A percentile compares a stretch with the other conserved stretches of the same genome.
These are phyloP conservation scores for Globisporangium solare DNA, from an alignment of 352 stramenopile species.

Conservation along the genomic window DNA sequence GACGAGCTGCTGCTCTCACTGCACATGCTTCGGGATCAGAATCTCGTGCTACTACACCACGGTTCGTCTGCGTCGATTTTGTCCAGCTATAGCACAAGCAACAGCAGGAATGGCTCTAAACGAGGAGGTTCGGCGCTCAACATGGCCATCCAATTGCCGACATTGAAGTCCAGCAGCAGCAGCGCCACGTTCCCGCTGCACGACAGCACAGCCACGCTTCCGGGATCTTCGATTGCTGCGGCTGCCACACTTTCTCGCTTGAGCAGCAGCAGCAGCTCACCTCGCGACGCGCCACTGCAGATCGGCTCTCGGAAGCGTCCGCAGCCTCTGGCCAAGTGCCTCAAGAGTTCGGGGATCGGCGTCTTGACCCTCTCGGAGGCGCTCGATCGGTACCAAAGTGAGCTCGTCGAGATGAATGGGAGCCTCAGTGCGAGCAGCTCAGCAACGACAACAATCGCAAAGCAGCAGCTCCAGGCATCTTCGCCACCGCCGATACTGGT, in stretches of 20 bases:
- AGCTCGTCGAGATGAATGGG: neutral
- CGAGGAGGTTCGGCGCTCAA: neutral
- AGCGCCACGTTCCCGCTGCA: neutral
- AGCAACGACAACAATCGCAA: conserved; percentile 1
- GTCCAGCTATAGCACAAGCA: neutral
- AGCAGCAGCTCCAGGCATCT: neutral
- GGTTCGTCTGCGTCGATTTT: neutral
- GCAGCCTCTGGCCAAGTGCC: conserved; percentile 2
- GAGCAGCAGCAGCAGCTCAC: too few relatives aligned
- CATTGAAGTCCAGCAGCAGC: conserved; percentile 6
- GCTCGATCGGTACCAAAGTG: conserved; percentile 6
- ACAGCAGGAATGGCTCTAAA: neutral
- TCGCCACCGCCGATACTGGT: conserved; percentile 2
- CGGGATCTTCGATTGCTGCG: too few relatives aligned
- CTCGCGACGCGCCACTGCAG: neutral
- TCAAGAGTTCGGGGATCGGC: conserved; percentile 5
- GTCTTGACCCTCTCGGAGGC: conserved; percentile 18
- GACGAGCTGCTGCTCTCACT: conserved; percentile 6
- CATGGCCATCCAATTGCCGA: conserved; percentile 1
- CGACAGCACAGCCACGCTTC: too few relatives aligned
- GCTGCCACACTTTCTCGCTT: too few relatives aligned
- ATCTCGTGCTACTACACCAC: conserved; percentile 1
- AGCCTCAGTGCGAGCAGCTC: neutral
- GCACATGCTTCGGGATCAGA: conserved; percentile 12
- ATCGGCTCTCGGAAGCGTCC: conserved; percentile 1